Base-by-base conservation (phyloP, 441 rosid species). In the Dalechampia spathulata region DNA sequence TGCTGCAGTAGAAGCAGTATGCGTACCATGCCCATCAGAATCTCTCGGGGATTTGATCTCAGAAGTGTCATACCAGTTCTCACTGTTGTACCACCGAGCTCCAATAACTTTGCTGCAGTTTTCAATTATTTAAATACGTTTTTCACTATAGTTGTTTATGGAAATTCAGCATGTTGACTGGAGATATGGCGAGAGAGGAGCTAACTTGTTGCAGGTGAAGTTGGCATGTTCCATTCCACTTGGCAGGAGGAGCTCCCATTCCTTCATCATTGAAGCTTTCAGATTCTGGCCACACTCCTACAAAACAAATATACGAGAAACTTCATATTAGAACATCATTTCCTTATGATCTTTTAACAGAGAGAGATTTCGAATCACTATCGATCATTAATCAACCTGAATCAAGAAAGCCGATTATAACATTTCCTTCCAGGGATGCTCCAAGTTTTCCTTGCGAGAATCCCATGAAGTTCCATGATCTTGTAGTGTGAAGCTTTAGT, bases 401-500 rank as follows among this genome's bases (percentile, higher is more conserved):
- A 36, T 67, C 72, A 2, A 67, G 48, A 37, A 67, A n/a, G 13
- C 67, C 72, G 5, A 67, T 51, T 12, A 67, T 25, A 20, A 47
- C 55, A 52, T 61, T 27, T 34, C 62, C 66, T 57, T 52, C 59
- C 19, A 7, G 48, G 19, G 54, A 2, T 58, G 56, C 68, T 41
- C 40, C 26, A 75, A 64, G 10, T 75, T 59, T 23, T 2, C 27
- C 64, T 30, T 72, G 66, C 60, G 76, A 77, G 59, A 74, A 74
- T 64, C 79, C 78, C 63, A 84, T 77, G 72, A 89, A 89, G 52
- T 89, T 92, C 95, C 95, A 89, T 23, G 92, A 89, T 36, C 86
- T 89, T 49, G 95, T 83, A 3, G 95, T 86, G 67, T 86, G 92
- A 66, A 86, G 75, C 44, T 80, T 75, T 1, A 79, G 63, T 45